phyloP scores from a whole-genome alignment of 306 rosid genomes.

The Gillenia trifoliata region DNA sequence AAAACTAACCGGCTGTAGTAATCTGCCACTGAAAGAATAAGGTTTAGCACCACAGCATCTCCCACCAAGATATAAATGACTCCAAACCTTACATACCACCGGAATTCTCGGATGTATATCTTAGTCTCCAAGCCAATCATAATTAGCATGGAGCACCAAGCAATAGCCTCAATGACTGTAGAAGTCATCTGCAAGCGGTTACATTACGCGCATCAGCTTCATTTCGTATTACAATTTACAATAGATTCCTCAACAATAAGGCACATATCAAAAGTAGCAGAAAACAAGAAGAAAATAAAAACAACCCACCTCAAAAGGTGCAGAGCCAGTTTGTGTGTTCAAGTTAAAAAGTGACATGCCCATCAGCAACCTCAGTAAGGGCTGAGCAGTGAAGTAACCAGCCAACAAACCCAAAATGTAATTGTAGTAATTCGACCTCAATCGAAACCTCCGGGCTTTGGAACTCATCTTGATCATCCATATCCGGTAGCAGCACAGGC shows the following conservation, averaged over 20 bases:
- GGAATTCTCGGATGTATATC: constrained; percentile 58
- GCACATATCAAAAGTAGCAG: background rate
- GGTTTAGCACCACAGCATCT: constrained; percentile 63
- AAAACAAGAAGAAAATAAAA: background rate
- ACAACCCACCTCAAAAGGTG: constrained; percentile 76
- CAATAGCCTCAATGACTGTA: constrained; percentile 46
- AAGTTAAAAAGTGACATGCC: constrained; percentile 52
- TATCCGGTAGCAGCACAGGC: constrained; percentile 55
- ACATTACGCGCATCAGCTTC: background rate
- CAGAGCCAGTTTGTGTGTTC: constrained; percentile 35
- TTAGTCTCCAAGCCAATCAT: constrained; percentile 59
- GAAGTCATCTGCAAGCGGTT: constrained; percentile 37
- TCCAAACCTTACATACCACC: constrained; percentile 80
- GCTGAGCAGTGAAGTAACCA: constrained; percentile 54
- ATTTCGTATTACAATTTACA: background rate
- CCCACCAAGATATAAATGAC: constrained; percentile 71
- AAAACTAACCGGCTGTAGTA: constrained; percentile 53
- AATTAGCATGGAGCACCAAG: constrained; percentile 66
- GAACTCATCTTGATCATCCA: constrained; percentile 49
- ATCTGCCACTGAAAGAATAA: constrained; percentile 52
- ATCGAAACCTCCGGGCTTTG: constrained; percentile 44
- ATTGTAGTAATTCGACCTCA: constrained; percentile 60
- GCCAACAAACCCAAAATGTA: constrained; percentile 48
- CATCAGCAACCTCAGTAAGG: constrained; percentile 52
- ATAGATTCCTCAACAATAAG: background rate